These are phyloP conservation scores for Fusarium sp. DNA, from an alignment of 2,329 filamentous ascomycete species.

Conservation along the genomic window DNA sequence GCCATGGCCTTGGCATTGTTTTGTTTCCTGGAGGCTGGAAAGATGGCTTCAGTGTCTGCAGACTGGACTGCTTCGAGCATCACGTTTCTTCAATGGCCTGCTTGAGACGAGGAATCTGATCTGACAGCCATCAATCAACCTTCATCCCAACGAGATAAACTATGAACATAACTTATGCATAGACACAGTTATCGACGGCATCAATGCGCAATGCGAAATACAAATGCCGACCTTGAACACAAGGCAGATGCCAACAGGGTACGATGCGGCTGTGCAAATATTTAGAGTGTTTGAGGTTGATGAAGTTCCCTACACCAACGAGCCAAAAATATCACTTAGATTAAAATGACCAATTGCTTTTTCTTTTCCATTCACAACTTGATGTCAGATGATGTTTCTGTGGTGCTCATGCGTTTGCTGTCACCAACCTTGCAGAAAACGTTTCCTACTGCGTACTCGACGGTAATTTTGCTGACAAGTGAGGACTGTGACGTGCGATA, in stretches of 20 bases:
- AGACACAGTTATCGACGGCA: neutral
- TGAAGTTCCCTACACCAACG: neutral
- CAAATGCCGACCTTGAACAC: neutral
- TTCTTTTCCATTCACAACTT: neutral
- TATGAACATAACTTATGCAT: neutral
- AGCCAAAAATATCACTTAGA: neutral
- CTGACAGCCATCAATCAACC: neutral
- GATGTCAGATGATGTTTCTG: neutral
- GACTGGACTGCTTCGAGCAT: neutral
- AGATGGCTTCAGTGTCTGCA: neutral
- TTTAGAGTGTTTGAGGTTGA: neutral
- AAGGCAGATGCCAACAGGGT: neutral
- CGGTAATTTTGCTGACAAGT: neutral
- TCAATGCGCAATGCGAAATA: neutral
- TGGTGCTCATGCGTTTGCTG: neutral
- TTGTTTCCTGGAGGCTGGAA: neutral
- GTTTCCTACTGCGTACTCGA: neutral
- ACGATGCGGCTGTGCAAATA: neutral
- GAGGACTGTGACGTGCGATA: neutral
- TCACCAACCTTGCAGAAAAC: neutral
- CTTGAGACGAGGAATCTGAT: neutral
- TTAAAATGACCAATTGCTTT: neutral
- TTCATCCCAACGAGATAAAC: neutral
- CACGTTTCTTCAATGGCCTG: neutral
- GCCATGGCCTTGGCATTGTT: neutral